A percentile compares a stretch with the other conserved stretches of the same genome.
Evolutionary conservation across 768 basidiomycete genomes (phyloP).

Genomic region (Cubamyces lactineus): DNA sequence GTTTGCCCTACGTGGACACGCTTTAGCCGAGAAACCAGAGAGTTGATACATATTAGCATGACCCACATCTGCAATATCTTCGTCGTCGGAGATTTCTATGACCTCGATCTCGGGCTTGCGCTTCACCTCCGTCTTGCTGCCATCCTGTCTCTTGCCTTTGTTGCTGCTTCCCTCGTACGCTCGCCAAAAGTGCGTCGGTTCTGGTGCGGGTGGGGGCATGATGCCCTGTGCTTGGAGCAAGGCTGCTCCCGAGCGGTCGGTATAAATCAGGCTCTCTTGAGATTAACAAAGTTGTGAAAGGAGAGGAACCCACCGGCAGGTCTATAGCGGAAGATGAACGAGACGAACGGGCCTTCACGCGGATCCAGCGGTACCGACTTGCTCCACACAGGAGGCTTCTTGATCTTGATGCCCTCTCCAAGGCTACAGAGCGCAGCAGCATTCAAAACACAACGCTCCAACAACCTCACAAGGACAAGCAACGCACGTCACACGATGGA

Average conservation of each 20-base stretch:
- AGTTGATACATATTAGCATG: too few species aligned
- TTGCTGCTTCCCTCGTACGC: too few species aligned
- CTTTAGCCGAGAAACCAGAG: neutral
- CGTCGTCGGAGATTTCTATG: conserved; percentile 7
- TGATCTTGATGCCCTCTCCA: conserved; percentile 1
- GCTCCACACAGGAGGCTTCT: too few species aligned
- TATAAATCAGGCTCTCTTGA: too few species aligned
- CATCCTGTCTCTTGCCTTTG: neutral
- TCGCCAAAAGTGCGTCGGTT: too few species aligned
- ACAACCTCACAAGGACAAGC: too few species aligned
- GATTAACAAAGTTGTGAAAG: neutral
- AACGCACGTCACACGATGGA: conserved; percentile 23
- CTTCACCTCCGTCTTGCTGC: neutral
- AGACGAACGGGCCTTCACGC: conserved; percentile 7
- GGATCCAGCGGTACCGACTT: neutral
- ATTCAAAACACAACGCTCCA: too few species aligned
- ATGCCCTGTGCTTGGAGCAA: conserved; percentile 7
- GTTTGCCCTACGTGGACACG: neutral
- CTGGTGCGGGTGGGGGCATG: neutral
- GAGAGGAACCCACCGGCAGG: conserved; percentile 13
- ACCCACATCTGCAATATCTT: neutral
- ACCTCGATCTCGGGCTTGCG: neutral
- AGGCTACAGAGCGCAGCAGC: conserved; percentile 1
- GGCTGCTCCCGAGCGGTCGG: neutral
- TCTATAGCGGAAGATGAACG: conserved; percentile 25